phyloP scores from a whole-genome alignment of 208 protist species.

The Entamoeba dispar region DNA sequence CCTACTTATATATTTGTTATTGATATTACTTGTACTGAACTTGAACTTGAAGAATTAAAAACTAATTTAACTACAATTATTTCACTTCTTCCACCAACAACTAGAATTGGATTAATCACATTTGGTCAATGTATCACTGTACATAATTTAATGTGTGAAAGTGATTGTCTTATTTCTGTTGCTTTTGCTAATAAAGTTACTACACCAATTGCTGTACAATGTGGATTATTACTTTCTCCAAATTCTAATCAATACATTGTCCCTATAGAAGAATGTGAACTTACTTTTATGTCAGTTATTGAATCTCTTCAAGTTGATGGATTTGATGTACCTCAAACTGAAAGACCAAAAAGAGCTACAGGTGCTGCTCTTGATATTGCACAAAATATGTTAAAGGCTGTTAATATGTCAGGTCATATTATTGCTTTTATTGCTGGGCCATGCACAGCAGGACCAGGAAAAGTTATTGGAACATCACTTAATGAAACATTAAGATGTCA shows the following conservation, averaged over 20 bases:
- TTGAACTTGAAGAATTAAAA: not conserved
- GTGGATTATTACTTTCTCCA: not conserved
- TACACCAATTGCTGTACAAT: not conserved
- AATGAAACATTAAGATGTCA: constrained; percentile 4
- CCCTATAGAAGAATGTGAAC: not conserved
- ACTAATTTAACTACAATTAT: not conserved
- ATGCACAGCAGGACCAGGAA: constrained; percentile 15
- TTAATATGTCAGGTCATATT: not conserved
- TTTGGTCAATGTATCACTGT: not conserved
- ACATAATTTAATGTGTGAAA: not conserved
- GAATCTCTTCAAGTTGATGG: not conserved
- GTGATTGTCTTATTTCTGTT: not conserved
- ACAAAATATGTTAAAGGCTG: not conserved
- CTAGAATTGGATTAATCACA: constrained; percentile 8
- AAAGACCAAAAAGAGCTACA: not conserved
- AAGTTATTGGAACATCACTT: not conserved
- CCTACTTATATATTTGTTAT: constrained; percentile 17
- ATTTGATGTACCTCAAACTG: not conserved
- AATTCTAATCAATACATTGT: not conserved
- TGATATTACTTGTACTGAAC: not conserved
- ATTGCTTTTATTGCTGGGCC: constrained; percentile 7
- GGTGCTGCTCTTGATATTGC: not conserved
- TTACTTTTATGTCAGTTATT: not conserved
- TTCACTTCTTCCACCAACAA: not conserved
- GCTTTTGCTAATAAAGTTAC: not conserved